Conservation (phyloP, 495 filamentous ascomycete genomes). For the Hyaloscypha hepaticicola region DNA sequence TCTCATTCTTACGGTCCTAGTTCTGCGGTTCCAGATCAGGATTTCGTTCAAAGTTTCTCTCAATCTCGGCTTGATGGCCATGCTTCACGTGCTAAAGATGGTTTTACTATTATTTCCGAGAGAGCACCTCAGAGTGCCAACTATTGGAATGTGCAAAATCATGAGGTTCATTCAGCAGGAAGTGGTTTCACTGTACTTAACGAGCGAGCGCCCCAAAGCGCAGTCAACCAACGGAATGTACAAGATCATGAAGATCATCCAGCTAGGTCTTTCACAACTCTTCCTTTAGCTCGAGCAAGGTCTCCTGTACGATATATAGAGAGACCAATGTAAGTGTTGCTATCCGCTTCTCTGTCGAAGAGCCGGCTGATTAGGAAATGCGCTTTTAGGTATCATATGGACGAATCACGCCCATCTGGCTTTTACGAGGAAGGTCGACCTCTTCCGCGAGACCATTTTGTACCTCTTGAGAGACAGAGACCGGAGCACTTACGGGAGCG, state of each 20-base stretch:
- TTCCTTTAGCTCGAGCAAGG: slow-evolving; percentile 20
- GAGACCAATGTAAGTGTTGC: slow-evolving; percentile 28
- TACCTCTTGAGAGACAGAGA: neutral
- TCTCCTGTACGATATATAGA: slow-evolving; percentile 25
- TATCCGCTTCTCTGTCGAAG: neutral
- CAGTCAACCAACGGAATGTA: slow-evolving; percentile 5
- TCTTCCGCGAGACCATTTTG: neutral
- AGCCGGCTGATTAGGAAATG: neutral
- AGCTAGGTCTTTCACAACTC: slow-evolving; percentile 21
- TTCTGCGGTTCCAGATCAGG: slow-evolving; percentile 18
- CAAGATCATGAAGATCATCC: slow-evolving; percentile 17
- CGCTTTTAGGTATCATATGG: neutral
- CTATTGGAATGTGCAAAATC: neutral
- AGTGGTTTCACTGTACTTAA: slow-evolving; percentile 11
- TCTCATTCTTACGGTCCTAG: slow-evolving; percentile 25
- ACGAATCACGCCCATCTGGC: slow-evolving; percentile 7
- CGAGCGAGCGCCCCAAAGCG: slow-evolving; percentile 2
- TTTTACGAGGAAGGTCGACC: slow-evolving; percentile 7
- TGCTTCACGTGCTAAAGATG: neutral
- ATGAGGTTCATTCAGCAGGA: slow-evolving; percentile 1
- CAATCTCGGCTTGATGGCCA: slow-evolving; percentile 29
- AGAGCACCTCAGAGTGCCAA: slow-evolving; percentile 7
- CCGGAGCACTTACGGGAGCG: neutral
- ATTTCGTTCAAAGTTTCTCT: slow-evolving; percentile 26
- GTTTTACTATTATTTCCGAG: slow-evolving; percentile 17